These are phyloP conservation scores for Diaporthe sp. DNA, from an alignment of 2,329 filamentous ascomycete species.

Conservation along the genomic window DNA sequence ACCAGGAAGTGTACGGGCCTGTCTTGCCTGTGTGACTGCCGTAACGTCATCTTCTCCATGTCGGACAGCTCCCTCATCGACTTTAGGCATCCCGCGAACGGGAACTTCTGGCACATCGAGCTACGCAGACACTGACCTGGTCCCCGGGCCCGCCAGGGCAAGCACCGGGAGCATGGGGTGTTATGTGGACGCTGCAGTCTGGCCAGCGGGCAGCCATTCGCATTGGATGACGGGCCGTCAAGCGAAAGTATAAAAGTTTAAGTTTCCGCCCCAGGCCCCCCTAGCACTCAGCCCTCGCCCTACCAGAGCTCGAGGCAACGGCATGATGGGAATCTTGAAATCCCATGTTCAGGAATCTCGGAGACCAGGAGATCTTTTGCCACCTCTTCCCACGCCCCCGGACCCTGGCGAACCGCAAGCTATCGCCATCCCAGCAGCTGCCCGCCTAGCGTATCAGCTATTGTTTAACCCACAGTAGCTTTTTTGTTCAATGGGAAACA, in stretches of 20 bases:
- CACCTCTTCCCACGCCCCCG: not conserved
- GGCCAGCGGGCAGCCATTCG: not conserved
- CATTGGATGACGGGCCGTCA: constrained; percentile 10
- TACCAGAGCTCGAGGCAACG: not conserved
- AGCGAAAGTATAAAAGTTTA: constrained; percentile 27
- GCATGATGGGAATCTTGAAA: constrained; percentile 16
- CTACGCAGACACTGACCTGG: not conserved
- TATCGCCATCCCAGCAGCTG: not conserved
- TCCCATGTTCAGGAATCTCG: constrained; percentile 25
- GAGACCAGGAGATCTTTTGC: not conserved
- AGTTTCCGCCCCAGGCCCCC: too few relatives aligned
- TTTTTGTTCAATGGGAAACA: not conserved
- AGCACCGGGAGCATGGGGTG: not conserved
- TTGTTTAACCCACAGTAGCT: not conserved
- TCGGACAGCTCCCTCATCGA: not conserved
- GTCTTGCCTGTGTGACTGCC: not conserved
- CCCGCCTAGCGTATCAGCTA: not conserved
- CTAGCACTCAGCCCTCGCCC: not conserved
- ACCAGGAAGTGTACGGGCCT: not conserved
- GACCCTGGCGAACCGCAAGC: not conserved
- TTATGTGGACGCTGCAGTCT: not conserved
- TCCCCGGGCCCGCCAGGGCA: not conserved
- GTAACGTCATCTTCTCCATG: not conserved
- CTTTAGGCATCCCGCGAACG: not conserved
- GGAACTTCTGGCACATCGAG: not conserved